Percentiles rank a stretch among this genome's conserved stretches.
Evolutionary conservation across 495 filamentous ascomycete genomes (phyloP).

Genomic region (Aspergillus diversus): DNA sequence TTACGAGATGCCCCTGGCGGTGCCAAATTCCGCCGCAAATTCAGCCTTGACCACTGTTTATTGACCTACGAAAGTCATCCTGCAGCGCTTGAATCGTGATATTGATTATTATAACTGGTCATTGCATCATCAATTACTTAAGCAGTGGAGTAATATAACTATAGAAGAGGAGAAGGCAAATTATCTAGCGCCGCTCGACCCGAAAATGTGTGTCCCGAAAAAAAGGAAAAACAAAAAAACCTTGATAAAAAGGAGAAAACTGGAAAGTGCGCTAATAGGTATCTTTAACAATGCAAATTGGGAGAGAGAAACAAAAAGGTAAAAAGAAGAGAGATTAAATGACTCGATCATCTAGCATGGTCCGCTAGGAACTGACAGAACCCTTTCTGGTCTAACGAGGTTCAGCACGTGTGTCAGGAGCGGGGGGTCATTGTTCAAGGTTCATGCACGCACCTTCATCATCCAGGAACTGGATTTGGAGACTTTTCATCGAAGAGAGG

Average conservation of each 20-base stretch:
- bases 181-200: not conserved
- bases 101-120: too few species aligned
- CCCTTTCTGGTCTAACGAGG: constrained; percentile 34
- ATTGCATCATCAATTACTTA: too few species aligned
- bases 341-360: constrained; percentile 1
- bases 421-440: not conserved
- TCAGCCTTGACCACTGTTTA: too few species aligned
- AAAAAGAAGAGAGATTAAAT: not conserved
- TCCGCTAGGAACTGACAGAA: constrained; percentile 24
- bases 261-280: constrained; percentile 3
- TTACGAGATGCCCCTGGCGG: too few species aligned
- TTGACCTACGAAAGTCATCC: too few species aligned
- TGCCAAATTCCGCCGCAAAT: too few species aligned
- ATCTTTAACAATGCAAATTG: not conserved
- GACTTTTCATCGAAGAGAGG: constrained; percentile 44
- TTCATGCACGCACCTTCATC: constrained; percentile 40
- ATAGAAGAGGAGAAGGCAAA: not conserved
- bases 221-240: not conserved
- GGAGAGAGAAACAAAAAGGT: constrained; percentile 2
- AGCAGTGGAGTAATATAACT: too few species aligned
- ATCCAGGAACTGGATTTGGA: constrained; percentile 48
- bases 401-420: not conserved
- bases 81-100: too few species aligned
- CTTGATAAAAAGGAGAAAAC: not conserved
- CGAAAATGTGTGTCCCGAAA: not conserved